phyloP scores from a whole-genome alignment of 495 filamentous ascomycete species.

The Talaromyces wortmannii region DNA sequence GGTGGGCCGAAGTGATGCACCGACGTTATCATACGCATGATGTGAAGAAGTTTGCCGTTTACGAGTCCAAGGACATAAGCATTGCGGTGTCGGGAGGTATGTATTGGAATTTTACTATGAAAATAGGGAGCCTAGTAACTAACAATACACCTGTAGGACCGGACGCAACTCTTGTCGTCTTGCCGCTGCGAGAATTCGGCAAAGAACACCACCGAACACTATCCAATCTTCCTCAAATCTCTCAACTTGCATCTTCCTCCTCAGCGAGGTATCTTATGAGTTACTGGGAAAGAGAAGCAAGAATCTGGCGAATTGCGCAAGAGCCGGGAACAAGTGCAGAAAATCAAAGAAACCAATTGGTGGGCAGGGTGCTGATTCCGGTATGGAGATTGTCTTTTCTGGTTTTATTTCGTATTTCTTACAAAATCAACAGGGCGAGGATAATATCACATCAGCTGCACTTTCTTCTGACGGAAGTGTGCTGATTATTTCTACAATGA shows the following conservation, averaged over 20 bases:
- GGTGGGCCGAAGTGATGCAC: conserved; percentile 83
- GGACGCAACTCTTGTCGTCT: conserved; percentile 73
- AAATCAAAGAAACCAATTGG: conserved; percentile 46
- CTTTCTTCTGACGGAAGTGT: conserved; percentile 68
- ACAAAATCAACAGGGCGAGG: conserved; percentile 54
- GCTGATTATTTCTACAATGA: conserved; percentile 68
- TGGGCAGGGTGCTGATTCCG: conserved; percentile 64
- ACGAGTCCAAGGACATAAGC: conserved; percentile 75
- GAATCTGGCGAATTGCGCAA: conserved; percentile 65
- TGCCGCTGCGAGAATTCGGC: conserved; percentile 73
- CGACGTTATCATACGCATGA: conserved; percentile 82
- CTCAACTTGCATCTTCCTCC: conserved; percentile 61
- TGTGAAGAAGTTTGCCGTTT: conserved; percentile 90
- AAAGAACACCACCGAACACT: conserved; percentile 75
- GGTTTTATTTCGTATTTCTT: neutral
- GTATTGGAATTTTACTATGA: conserved; percentile 8
- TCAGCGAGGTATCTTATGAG: conserved; percentile 69
- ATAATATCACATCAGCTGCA: conserved; percentile 76
- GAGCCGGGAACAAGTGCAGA: conserved; percentile 31
- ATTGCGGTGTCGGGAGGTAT: conserved; percentile 88
- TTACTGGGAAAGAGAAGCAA: conserved; percentile 89
- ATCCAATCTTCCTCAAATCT: conserved; percentile 70
- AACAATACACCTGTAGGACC: conserved; percentile 53
- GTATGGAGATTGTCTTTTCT: conserved; percentile 13
- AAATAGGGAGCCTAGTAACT: conserved; percentile 10